Base-by-base conservation (phyloP, 768 basidiomycete genomes). In the Tylopilus sp. region DNA sequence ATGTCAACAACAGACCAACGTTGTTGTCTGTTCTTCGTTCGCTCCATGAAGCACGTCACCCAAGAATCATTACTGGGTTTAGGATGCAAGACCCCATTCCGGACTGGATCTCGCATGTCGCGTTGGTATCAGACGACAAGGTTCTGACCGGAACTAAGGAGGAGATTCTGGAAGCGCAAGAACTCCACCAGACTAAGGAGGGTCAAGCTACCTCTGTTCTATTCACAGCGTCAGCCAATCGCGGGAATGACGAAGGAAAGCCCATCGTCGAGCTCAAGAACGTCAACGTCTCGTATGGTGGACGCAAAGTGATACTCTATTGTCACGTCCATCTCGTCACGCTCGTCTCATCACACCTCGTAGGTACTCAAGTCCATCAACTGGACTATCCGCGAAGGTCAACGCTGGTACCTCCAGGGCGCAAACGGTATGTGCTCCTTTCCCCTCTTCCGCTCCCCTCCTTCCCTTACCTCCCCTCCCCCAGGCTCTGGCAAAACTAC, bases 401-500 rank as follows among this genome's bases (percentile, higher is more conserved):
- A 95, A 40, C 78, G 88, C 25, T 98, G 93, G 91, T 89, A 95
- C 61, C 81, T 99, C 12, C 80, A 85, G 60, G 95, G 95, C 9
- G 72, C 83, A 21, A 99, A 98, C 64, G 95, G 91, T 86, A 66
- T 30, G 72, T 1, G n/a, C 11, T 26, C 13, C 26, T 31, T 18
- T 23, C 3, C n/a, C 6, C 4, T 17, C 39, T 28, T 22, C 52
- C 9, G n/a, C 23, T 11, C n/a, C n/a, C n/a, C 15, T 15, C 20
- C 41, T 8, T 15, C 28, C 25, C 12, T 7, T 0, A 28, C 10
- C 11, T 1, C 18, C 5, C 5, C 22, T 4, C 17, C 13, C 21
- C 4, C 20, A 91, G 90, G 95, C 40, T 93, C 91, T 0, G 95
- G 95, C 15, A 99, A 98, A 73, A 94, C 94, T 1, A 98, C 95